Evolutionary conservation across 441 rosid genomes (phyloP).

Genomic region (Pelargonium citronellum): DNA sequence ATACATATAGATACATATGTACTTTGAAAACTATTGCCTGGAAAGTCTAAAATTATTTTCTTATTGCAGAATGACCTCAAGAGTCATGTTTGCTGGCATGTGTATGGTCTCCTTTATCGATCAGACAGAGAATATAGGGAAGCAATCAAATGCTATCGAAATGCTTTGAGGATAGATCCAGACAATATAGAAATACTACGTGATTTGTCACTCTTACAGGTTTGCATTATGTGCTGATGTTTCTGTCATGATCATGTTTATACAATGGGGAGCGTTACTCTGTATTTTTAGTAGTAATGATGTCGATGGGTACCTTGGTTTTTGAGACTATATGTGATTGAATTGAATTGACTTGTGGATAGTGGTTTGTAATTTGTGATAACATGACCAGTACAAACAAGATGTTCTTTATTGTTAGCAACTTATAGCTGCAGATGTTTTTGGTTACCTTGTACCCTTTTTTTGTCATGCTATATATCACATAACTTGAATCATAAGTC

Average conservation of each 20-base stretch:
- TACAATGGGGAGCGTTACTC: background rate
- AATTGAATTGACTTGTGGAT: background rate
- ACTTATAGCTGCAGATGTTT: background rate
- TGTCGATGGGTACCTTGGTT: background rate
- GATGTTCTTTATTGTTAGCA: background rate
- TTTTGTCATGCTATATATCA: background rate
- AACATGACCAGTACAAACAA: background rate
- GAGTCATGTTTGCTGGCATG: conserved; percentile 99
- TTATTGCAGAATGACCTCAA: conserved; percentile 89
- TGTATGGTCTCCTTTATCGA: conserved; percentile 95
- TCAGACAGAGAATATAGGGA: conserved; percentile 99
- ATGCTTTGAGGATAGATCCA: conserved; percentile 92
- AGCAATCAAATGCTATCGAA: conserved; percentile 97
- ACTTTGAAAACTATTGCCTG: background rate
- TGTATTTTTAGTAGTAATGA: background rate
- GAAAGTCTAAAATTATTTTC: background rate
- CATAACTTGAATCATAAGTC: background rate
- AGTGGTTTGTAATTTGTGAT: background rate
- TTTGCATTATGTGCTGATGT: conserved; percentile 21
- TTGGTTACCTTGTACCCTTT: background rate
- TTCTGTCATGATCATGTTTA: background rate
- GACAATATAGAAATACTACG: conserved; percentile 96
- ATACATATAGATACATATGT: background rate
- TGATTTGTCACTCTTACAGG: conserved; percentile 97
- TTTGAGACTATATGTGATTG: background rate